Conservation (phyloP, 2,329 filamentous ascomycete species). For the Scedosporium aurantiacum region DNA sequence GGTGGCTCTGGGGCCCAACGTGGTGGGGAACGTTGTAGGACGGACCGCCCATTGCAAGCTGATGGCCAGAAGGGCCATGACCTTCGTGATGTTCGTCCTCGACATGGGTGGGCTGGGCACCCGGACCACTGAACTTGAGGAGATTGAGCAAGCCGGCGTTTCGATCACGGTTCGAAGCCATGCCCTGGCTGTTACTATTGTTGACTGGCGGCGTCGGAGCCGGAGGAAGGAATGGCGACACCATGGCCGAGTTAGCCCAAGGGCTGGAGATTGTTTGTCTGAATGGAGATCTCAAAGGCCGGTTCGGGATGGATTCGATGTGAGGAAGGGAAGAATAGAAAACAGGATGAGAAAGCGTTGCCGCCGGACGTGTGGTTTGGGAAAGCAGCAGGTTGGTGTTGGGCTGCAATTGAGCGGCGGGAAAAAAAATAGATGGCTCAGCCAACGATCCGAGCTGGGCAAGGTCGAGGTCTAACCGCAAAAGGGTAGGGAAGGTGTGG, state of each 20-base stretch:
- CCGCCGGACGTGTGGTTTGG: neutral
- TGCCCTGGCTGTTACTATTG: conserved; percentile 18
- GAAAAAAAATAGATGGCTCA: conserved; percentile 5
- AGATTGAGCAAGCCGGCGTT: conserved; percentile 47
- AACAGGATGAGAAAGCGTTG: conserved; percentile 1
- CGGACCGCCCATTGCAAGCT: conserved; percentile 12
- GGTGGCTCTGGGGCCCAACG: conserved; percentile 14
- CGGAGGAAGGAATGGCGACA: conserved; percentile 29
- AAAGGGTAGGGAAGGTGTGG: neutral
- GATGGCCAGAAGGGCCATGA: conserved; percentile 14
- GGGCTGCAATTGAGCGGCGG: conserved; percentile 7
- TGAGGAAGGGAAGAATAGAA: neutral
- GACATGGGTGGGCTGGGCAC: conserved; percentile 9
- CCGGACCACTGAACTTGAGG: conserved; percentile 44
- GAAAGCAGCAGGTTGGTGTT: conserved; percentile 5
- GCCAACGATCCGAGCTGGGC: neutral
- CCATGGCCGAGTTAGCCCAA: conserved; percentile 6
- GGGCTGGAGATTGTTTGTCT: neutral
- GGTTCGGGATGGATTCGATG: neutral
- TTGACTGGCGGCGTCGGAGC: conserved; percentile 38
- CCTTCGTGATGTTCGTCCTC: conserved; percentile 21
- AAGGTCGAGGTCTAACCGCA: neutral
- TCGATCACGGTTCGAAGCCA: conserved; percentile 31
- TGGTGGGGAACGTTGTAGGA: conserved; percentile 10
- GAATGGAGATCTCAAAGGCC: neutral